phyloP scores from a whole-genome alignment of 805 yeast genomes.

The Ogataea trehalophila region DNA sequence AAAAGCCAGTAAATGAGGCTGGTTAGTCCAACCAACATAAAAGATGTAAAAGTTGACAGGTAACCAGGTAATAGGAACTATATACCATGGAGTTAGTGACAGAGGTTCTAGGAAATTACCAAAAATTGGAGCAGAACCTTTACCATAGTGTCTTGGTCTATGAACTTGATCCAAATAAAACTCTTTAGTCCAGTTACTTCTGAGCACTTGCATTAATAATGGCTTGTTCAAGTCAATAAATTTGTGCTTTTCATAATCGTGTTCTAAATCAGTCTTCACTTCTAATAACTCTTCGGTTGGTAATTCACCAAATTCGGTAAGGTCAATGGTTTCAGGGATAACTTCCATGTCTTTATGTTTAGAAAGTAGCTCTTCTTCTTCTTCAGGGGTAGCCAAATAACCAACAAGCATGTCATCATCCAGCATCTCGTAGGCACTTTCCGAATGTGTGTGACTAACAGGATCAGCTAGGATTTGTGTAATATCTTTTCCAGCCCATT shows the following conservation, averaged over 20 bases:
- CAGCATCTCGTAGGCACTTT: slow-evolving; percentile 82
- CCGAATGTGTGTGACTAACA: slow-evolving; percentile 73
- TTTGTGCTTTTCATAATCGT: slow-evolving; percentile 71
- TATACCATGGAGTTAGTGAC: slow-evolving; percentile 91
- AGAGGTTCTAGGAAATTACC: slow-evolving; percentile 94
- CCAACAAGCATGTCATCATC: slow-evolving; percentile 83
- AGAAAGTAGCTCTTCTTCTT: slow-evolving; percentile 60
- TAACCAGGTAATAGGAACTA: slow-evolving; percentile 82
- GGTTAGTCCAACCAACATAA: slow-evolving; percentile 50
- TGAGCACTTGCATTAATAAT: slow-evolving; percentile 71
- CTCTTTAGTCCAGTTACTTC: slow-evolving; percentile 73
- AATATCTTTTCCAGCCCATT: slow-evolving; percentile 55
- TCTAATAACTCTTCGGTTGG: slow-evolving; percentile 71
- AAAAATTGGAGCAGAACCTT: slow-evolving; percentile 92
- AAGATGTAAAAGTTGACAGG: slow-evolving; percentile 70
- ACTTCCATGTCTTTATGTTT: slow-evolving; percentile 52
- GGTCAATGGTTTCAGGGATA: slow-evolving; percentile 36
- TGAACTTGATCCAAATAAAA: slow-evolving; percentile 95
- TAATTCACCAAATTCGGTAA: slow-evolving; percentile 54
- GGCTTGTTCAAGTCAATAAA: slow-evolving; percentile 86
- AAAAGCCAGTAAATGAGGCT: slow-evolving; percentile 42
- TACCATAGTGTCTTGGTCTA: slow-evolving; percentile 96
- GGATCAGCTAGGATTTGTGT: slow-evolving; percentile 75
- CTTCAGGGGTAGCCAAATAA: slow-evolving; percentile 74
- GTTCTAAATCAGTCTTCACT: slow-evolving; percentile 71